phyloP scores from a whole-genome alignment of 805 yeast species.

The Hermanozyma aechmeae region DNA sequence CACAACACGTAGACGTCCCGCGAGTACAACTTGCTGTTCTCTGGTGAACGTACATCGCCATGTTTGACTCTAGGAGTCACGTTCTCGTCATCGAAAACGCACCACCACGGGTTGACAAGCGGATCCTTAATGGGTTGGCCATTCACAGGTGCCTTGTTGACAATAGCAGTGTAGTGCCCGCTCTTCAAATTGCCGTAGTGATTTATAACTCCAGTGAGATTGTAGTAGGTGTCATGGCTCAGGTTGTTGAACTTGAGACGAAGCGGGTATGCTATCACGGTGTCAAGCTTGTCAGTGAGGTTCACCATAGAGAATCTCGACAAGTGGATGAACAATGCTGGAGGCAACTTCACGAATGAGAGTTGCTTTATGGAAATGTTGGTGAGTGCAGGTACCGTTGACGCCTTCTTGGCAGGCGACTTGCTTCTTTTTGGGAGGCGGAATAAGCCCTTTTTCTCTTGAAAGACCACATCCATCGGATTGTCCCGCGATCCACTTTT shows the following conservation, averaged over 20 bases:
- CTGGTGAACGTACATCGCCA: slow-evolving; percentile 33
- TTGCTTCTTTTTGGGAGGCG: slow-evolving; percentile 13
- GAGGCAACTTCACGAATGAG: slow-evolving; percentile 26
- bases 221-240: slow-evolving; percentile 32
- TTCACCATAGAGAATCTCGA: slow-evolving; percentile 38
- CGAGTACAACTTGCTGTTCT: slow-evolving; percentile 27
- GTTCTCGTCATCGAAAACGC: slow-evolving; percentile 65
- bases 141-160: slow-evolving; percentile 32
- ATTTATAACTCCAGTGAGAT: slow-evolving; percentile 54
- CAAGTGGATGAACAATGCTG: slow-evolving; percentile 29
- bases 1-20: slow-evolving; percentile 63
- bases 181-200: slow-evolving; percentile 63
- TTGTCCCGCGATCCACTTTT: slow-evolving; percentile 11
- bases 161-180: slow-evolving; percentile 70
- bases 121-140: slow-evolving; percentile 8
- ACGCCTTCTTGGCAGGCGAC: neutral
- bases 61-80: slow-evolving; percentile 37
- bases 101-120: slow-evolving; percentile 35
- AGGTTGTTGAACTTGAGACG: slow-evolving; percentile 35
- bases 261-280: slow-evolving; percentile 48
- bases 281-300: slow-evolving; percentile 42
- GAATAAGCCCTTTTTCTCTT: slow-evolving; percentile 19
- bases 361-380: slow-evolving; percentile 14
- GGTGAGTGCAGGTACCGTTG: slow-evolving; percentile 1
- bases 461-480: slow-evolving; percentile 21